Evolutionary conservation across 352 stramenopile species (phyloP), one percentile per base, ranked within the genome.

Genomic region (Phytophthora melonis): DNA sequence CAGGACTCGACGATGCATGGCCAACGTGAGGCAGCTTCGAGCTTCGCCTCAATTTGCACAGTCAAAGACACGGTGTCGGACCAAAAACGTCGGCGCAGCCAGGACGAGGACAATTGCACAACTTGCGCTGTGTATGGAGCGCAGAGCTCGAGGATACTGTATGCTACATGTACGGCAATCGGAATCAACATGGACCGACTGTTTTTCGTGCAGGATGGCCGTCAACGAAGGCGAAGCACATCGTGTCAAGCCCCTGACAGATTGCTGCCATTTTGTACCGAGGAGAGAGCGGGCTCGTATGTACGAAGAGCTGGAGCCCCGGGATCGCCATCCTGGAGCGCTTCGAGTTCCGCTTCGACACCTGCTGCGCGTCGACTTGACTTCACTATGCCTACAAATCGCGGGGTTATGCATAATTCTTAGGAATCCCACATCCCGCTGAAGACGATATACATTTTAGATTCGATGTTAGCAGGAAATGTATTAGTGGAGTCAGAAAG

Each of bases 291-390:
- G 27, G 53, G 53, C 27, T 54, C 30, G 30, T 34, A 34, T 4
- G 30, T 9, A 34, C 53, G 43, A 58, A 59, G 21, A 66, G 65
- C 65, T 55, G 50, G 65, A 56, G 36, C 16, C 14, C 21, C 57
- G 58, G 50, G 65, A 56, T 23, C 16, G 27, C 58, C 66, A 72
- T 72, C 66, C 8, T 60, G 50, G 39, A 58, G 32, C 21, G 43
- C 39, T 18, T 53, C 59, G 21, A 56, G 30, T 74, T 74, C 67
- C 60, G 16, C 60, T 69, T 65, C 30, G 54, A 68, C 67, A 70
- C 43, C 53, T 74, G 67, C 62, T 64, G 19, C 9, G 18, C n/a
- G 27, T 54, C 13, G 19, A 71, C 56, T 60, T 54, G 56, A 18
- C 57, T 32, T 34, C 64, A 60, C 55, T 71, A 66, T 71, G 41